Conservation (phyloP, 768 basidiomycete genomes). For the Leccinum rimulosum region DNA sequence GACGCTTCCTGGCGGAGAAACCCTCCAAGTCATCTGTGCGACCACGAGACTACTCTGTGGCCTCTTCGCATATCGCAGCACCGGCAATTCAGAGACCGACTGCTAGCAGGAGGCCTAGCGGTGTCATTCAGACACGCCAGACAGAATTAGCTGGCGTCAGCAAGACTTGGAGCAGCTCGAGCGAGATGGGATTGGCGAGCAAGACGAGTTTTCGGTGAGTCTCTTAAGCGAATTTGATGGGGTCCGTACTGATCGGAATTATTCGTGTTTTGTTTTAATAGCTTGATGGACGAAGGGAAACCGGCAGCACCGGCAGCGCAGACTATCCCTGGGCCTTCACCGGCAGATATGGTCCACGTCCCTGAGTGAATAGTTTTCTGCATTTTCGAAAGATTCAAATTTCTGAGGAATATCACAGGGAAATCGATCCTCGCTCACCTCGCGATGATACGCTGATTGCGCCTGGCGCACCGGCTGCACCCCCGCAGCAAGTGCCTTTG, state of each 20-base stretch:
- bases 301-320: constrained; percentile 7
- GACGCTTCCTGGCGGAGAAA: constrained; percentile 17
- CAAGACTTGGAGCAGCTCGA: constrained; percentile 31
- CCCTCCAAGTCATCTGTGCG: constrained; percentile 26
- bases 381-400: not conserved
- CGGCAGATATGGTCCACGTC: constrained; percentile 29
- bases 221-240: not conserved
- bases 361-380: constrained; percentile 24
- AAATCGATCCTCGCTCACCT: constrained; percentile 31
- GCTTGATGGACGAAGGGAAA: constrained; percentile 27
- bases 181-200: constrained; percentile 21
- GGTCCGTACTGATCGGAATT: not conserved
- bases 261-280: constrained; percentile 4
- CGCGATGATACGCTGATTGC: constrained; percentile 28
- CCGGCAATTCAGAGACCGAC: constrained; percentile 21
- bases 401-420: constrained; percentile 8
- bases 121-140: constrained; percentile 23
- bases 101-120: constrained; percentile 28
- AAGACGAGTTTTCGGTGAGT: constrained; percentile 21
- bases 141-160: constrained; percentile 31
- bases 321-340: constrained; percentile 17
- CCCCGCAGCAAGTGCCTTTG: constrained; percentile 27
- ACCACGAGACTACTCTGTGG: constrained; percentile 22
- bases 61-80: constrained; percentile 24
- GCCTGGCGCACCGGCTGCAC: constrained; percentile 15